Percentiles rank a stretch among this genome's conserved stretches.
Evolutionary conservation across 2,329 filamentous ascomycete genomes (phyloP).

Genomic region (Cladophialophora carrionii): DNA sequence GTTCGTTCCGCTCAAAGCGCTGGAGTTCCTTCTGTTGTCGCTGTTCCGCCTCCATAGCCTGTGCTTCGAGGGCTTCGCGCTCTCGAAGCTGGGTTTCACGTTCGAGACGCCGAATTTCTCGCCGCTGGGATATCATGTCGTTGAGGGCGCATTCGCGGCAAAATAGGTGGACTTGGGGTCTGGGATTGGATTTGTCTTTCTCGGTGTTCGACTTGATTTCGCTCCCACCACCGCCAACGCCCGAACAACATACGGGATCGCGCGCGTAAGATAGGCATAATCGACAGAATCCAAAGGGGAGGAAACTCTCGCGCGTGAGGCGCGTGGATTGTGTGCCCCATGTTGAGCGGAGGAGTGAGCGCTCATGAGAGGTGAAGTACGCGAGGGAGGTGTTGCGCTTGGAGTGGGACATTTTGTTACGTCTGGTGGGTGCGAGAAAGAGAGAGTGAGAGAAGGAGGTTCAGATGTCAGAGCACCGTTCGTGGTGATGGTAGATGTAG

Average conservation of each 20-base stretch:
- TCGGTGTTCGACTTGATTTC: background rate
- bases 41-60: constrained; percentile 67
- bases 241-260: constrained; percentile 76
- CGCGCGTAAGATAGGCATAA: constrained; percentile 82
- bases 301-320: constrained; percentile 84
- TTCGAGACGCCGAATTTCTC: constrained; percentile 83
- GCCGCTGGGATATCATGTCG: constrained; percentile 87
- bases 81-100: constrained; percentile 65
- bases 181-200: no score
- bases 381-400: constrained; percentile 91
- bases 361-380: constrained; percentile 92
- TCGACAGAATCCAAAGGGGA: constrained; percentile 85
- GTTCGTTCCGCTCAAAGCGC: constrained; percentile 37
- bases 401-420: constrained; percentile 50
- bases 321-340: constrained; percentile 85
- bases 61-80: constrained; percentile 65
- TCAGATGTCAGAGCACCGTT: no score
- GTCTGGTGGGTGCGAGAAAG: background rate
- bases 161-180: constrained; percentile 87
- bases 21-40: constrained; percentile 69
- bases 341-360: constrained; percentile 74
- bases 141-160: constrained; percentile 90
- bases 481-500: background rate
- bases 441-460: no score
- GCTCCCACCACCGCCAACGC: background rate